Evolutionary conservation across 2,329 filamentous ascomycete genomes (phyloP), one percentile per base, ranked within the genome.

Genomic region (Ophiosphaerella herpotricha): DNA sequence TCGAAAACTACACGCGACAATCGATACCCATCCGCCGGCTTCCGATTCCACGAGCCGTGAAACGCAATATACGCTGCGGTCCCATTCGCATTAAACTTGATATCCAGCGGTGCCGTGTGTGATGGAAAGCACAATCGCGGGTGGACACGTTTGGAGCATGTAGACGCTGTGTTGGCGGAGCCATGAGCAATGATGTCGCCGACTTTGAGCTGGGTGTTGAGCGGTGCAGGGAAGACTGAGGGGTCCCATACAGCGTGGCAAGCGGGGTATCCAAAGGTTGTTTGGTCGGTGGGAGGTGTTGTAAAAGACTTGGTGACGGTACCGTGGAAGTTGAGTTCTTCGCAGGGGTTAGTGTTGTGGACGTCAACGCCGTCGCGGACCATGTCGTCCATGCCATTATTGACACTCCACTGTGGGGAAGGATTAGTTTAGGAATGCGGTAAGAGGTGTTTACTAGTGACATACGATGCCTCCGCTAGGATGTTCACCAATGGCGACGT

Each of bases 231-330:
- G 64, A 80, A 67, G 12, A 72, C 66, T n/a, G 73, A 63, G 0
- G 81, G 79, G 48, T 81, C 77, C 85, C 85, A 90, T 7, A 85
- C 75, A 0, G 86, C 76, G 59, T 85, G 86, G 73, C 87, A 90
- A 39, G 78, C 71, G 1, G 87, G 87, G 64, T 89, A 90, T n/a
- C 87, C 87, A 62, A 85, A 86, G 67, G 89, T 88, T 2, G 63
- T 61, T 31, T 43, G 14, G 14, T 32, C 31, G 39, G 16, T 33
- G 23, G 46, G 39, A 73, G 76, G 62, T 75, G 54, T 34, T 4
- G 61, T 37, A 31, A 70, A 73, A 1, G 54, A 18, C 1, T 79
- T 5, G 85, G 86, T 13, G 62, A 68, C 34, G 80, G 63, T 48
- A 80, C 68, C 24, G 70, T 72, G 7, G 86, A 80, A 14, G 71